phyloP scores from a whole-genome alignment of 306 rosid species.

The Hippophae tibetana region DNA sequence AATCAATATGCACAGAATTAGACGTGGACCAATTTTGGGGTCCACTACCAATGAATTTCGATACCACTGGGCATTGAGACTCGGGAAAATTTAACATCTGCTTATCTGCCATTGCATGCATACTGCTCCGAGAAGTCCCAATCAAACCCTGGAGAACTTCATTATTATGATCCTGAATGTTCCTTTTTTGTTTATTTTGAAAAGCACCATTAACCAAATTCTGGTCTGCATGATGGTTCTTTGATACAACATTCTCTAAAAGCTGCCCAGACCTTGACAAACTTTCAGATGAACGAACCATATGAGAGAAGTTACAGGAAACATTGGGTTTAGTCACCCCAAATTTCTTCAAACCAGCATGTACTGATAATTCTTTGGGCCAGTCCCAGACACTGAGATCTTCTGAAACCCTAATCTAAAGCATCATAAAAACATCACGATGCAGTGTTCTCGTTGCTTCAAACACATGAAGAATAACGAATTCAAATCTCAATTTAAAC shows the following conservation, averaged over 20 bases:
- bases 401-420: slow-evolving; percentile 72
- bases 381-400: slow-evolving; percentile 70
- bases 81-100: slow-evolving; percentile 20
- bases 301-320: slow-evolving; percentile 28
- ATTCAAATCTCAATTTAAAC: slow-evolving; percentile 48
- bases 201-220: slow-evolving; percentile 28
- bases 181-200: slow-evolving; percentile 29
- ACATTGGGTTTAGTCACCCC: slow-evolving; percentile 28
- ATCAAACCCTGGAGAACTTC: slow-evolving; percentile 24
- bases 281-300: slow-evolving; percentile 28
- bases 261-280: slow-evolving; percentile 34
- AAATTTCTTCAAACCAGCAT: slow-evolving; percentile 38
- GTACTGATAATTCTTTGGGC: slow-evolving; percentile 57
- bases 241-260: slow-evolving; percentile 28
- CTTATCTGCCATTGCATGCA: slow-evolving; percentile 16
- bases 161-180: slow-evolving; percentile 24
- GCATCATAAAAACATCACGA: slow-evolving; percentile 74
- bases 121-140: slow-evolving; percentile 28
- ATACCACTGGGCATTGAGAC: slow-evolving; percentile 16
- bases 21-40: slow-evolving; percentile 24
- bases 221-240: slow-evolving; percentile 22
- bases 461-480: slow-evolving; percentile 50
- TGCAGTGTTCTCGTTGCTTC: slow-evolving; percentile 60
- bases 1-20: slow-evolving; percentile 24
- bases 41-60: slow-evolving; percentile 30